phyloP scores from a whole-genome alignment of 495 filamentous ascomycete species.

The Parachaetomium inaequale region DNA sequence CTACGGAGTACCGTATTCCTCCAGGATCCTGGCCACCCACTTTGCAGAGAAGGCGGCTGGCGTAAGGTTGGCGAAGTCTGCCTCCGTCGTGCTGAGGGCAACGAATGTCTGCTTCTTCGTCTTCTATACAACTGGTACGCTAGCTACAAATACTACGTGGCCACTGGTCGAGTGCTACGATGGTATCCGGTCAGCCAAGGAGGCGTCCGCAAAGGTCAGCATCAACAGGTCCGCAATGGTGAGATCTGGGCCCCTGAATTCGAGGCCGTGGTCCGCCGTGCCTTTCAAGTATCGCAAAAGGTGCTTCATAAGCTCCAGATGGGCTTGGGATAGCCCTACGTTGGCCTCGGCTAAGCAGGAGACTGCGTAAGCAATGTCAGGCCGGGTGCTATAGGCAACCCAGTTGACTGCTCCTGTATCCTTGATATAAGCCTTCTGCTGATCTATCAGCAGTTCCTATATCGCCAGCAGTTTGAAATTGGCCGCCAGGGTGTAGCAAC shows the following conservation, averaged over 20 bases:
- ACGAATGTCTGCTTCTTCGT: conserved; percentile 12
- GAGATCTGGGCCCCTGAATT: neutral
- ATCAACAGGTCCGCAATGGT: too few species aligned
- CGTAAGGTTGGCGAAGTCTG: conserved; percentile 1
- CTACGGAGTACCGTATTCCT: neutral
- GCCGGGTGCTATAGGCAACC: neutral
- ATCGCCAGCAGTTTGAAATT: neutral
- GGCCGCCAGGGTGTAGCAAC: neutral
- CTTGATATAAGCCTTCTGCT: conserved; percentile 4
- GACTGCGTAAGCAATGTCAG: neutral
- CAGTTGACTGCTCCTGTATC: neutral
- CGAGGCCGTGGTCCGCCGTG: neutral
- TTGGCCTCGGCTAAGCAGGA: neutral
- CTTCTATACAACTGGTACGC: neutral
- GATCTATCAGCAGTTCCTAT: neutral
- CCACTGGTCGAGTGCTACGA: neutral
- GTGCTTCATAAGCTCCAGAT: neutral
- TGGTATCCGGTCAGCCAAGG: neutral
- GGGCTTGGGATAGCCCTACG: neutral
- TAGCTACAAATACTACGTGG: neutral
- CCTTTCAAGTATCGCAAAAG: neutral
- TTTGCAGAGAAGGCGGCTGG: neutral
- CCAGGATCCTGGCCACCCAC: neutral
- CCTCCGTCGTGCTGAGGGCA: neutral
- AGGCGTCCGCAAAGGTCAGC: neutral